These are phyloP conservation scores for Aspergillus aculeatinus DNA, from an alignment of 2,329 filamentous ascomycete species.

Conservation along the genomic window DNA sequence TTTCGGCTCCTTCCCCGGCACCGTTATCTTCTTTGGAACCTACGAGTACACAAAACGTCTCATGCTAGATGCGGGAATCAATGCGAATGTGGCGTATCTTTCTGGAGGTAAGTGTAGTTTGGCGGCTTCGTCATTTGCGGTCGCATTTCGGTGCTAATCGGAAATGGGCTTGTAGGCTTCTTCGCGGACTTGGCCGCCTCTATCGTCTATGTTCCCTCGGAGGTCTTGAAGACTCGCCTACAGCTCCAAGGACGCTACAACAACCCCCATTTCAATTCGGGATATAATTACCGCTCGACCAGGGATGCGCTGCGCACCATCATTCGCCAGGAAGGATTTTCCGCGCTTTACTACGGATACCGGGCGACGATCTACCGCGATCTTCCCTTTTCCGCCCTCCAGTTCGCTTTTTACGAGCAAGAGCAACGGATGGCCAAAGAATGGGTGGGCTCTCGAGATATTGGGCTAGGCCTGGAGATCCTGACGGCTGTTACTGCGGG, in stretches of 20 bases:
- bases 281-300: conserved; percentile 92
- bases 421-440: conserved; percentile 77
- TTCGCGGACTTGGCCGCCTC: conserved; percentile 89
- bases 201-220: conserved; percentile 91
- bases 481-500: conserved; percentile 86
- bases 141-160: conserved; percentile 7
- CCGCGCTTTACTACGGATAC: conserved; percentile 93
- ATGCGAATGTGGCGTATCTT: conserved; percentile 81
- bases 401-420: conserved; percentile 98
- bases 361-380: conserved; percentile 93
- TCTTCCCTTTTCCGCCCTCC: conserved; percentile 89
- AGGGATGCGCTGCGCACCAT: conserved; percentile 84
- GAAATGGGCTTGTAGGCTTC: conserved; percentile 60
- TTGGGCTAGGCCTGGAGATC: conserved; percentile 81
- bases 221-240: conserved; percentile 94
- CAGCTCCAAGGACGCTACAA: conserved; percentile 94
- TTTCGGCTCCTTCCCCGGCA: conserved; percentile 88
- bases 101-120: conserved; percentile 63
- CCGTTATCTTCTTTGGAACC: conserved; percentile 90
- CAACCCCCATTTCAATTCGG: conserved; percentile 88
- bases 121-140: conserved; percentile 11
- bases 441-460: conserved; percentile 77
- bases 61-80: conserved; percentile 80
- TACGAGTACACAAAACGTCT: conserved; percentile 94
- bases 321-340: conserved; percentile 73